Conservation (phyloP, 2,329 filamentous ascomycete species). For the Seiridium cupressi region DNA sequence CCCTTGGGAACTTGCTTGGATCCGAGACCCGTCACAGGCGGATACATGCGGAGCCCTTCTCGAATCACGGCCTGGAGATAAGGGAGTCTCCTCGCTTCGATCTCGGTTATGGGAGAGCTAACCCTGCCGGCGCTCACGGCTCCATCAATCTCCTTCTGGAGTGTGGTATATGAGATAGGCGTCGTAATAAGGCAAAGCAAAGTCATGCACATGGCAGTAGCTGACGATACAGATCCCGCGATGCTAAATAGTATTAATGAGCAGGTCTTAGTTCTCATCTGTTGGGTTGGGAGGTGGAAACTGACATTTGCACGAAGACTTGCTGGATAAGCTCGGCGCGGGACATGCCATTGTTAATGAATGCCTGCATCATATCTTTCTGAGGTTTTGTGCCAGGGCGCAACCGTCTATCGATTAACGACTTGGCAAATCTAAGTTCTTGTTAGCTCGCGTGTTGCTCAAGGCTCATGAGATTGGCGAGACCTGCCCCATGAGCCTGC, state of each 20-base stretch:
- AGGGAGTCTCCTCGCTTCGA: slow-evolving; percentile 26
- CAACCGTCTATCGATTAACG: slow-evolving; percentile 23
- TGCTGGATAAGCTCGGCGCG: slow-evolving; percentile 35
- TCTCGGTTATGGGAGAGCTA: slow-evolving; percentile 26
- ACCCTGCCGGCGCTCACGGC: slow-evolving; percentile 12
- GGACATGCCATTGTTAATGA: slow-evolving; percentile 34
- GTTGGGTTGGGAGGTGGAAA: background rate
- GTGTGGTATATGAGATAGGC: slow-evolving; percentile 14
- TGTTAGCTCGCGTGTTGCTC: background rate
- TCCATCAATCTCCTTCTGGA: slow-evolving; percentile 18
- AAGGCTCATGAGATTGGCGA: background rate
- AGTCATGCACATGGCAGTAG: slow-evolving; percentile 23
- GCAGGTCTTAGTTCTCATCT: background rate
- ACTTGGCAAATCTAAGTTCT: slow-evolving; percentile 20
- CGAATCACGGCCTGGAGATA: slow-evolving; percentile 38
- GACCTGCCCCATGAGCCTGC: slow-evolving; percentile 35
- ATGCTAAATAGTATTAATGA: slow-evolving; percentile 12
- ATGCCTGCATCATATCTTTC: slow-evolving; percentile 38
- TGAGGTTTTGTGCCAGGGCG: slow-evolving; percentile 20
- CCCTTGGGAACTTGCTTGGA: slow-evolving; percentile 29
- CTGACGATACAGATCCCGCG: slow-evolving; percentile 21
- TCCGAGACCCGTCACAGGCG: slow-evolving; percentile 32
- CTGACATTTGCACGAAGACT: slow-evolving; percentile 37
- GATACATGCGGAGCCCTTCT: slow-evolving; percentile 37
- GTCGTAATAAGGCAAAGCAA: slow-evolving; percentile 21